Evolutionary conservation across 2,329 filamentous ascomycete species (phyloP).

Genomic region (Nannizzia gypsea): DNA sequence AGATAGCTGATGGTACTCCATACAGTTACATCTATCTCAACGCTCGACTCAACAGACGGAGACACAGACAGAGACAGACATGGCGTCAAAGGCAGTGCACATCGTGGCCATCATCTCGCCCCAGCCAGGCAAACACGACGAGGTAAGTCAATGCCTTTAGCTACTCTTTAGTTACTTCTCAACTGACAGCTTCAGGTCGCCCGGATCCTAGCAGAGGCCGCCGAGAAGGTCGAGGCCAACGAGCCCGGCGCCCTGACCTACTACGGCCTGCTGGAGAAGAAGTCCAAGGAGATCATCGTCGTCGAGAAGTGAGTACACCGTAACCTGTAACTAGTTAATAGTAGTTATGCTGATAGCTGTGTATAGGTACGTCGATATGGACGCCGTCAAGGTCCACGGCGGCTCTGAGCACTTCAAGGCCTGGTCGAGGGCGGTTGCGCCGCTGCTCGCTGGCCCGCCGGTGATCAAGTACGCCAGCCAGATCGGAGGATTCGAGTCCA

Average conservation of each 20-base stretch:
- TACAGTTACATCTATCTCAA: too few relatives aligned
- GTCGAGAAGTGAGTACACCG: constrained; percentile 21
- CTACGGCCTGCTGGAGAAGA: constrained; percentile 20
- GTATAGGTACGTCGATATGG: constrained; percentile 11
- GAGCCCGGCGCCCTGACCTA: constrained; percentile 25
- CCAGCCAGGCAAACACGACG: constrained; percentile 24
- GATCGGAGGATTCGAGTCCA: constrained; percentile 12
- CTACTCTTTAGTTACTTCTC: background rate
- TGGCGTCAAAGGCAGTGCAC: constrained; percentile 22
- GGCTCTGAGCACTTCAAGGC: constrained; percentile 12
- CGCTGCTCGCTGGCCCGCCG: constrained; percentile 8
- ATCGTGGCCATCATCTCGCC: constrained; percentile 21
- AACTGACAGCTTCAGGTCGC: constrained; percentile 17
- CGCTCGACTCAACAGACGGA: background rate
- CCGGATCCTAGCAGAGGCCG: constrained; percentile 18
- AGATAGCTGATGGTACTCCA: background rate
- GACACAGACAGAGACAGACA: constrained; percentile 9
- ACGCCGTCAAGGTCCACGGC: constrained; percentile 11
- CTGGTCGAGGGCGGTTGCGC: constrained; percentile 5
- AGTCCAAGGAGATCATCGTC: constrained; percentile 23
- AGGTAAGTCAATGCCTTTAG: too few relatives aligned
- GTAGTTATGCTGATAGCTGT: background rate
- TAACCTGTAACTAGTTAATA: too few relatives aligned
- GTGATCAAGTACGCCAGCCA: constrained; percentile 10
- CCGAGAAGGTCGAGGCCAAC: constrained; percentile 22